A percentile compares a stretch with the other conserved stretches of the same genome.
Conservation (phyloP, 768 basidiomycete genomes). For the Podaxis sp. region DNA sequence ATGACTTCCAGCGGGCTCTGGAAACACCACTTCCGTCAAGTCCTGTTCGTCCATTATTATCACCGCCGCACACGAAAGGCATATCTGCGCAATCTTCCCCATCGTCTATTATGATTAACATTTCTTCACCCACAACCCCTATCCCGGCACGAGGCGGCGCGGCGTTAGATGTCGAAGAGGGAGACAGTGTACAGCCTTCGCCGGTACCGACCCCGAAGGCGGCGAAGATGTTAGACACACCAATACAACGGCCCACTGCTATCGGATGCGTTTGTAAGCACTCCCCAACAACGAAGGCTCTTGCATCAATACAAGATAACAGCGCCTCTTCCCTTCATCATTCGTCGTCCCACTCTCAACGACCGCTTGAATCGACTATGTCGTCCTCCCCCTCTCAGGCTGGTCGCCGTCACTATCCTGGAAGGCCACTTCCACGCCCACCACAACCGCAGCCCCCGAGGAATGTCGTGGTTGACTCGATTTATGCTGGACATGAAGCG, state of each 20-base stretch:
- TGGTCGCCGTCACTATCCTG: conserved; percentile 46
- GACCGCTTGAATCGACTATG: conserved; percentile 21
- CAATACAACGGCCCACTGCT: neutral
- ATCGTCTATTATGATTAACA: neutral
- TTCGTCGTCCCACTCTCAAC: conserved; percentile 13
- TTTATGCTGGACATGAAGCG: conserved; percentile 12
- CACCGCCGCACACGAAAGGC: neutral
- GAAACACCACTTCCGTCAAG: conserved; percentile 14
- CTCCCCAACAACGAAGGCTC: neutral
- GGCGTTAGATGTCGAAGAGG: neutral
- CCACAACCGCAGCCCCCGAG: conserved; percentile 36
- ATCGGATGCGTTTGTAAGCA: conserved; percentile 3
- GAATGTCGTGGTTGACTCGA: conserved; percentile 20
- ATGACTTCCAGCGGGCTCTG: conserved; percentile 7
- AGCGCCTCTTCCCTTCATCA: conserved; percentile 1
- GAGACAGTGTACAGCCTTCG: conserved; percentile 8
- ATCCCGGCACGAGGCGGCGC: neutral
- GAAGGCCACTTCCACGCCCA: conserved; percentile 54
- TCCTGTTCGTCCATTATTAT: conserved; percentile 1
- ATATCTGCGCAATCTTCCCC: neutral
- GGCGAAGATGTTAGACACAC: neutral
- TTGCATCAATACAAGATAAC: neutral
- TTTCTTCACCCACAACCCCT: conserved; percentile 17
- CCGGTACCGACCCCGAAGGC: conserved; percentile 6
- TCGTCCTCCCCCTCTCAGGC: conserved; percentile 19